phyloP scores from a whole-genome alignment of 345 rosid species.

The Hevea brasiliensis region DNA sequence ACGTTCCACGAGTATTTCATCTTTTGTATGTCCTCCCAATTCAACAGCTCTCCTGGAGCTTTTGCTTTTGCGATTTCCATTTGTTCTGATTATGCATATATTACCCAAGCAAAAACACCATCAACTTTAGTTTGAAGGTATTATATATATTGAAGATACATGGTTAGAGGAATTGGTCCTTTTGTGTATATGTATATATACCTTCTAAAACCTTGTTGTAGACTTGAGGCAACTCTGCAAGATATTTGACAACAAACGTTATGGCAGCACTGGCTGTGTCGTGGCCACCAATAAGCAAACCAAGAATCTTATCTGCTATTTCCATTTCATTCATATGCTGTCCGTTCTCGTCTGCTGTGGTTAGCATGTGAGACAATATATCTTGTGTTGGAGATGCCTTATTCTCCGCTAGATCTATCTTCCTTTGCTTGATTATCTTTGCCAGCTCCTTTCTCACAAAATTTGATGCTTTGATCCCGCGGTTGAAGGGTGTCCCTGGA shows the following conservation, averaged over 20 bases:
- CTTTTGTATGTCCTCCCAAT: neutral
- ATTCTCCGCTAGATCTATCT: neutral
- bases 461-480: constrained; percentile 2
- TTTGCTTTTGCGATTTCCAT: neutral
- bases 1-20: constrained; percentile 3
- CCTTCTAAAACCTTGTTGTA: neutral
- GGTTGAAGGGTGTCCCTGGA: neutral
- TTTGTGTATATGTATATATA: neutral
- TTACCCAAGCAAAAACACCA: too few relatives aligned
- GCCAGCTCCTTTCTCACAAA: neutral
- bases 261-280: constrained; percentile 10
- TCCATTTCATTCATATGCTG: neutral
- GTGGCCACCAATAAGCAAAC: constrained; percentile 11
- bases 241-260: constrained; percentile 6
- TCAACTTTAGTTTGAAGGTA: too few relatives aligned
- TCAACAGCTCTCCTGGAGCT: neutral
- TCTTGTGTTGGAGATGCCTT: neutral
- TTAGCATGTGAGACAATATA: constrained; percentile 5
- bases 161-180: too few relatives aligned
- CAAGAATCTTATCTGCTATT: neutral
- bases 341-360: neutral
- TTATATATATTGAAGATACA: too few relatives aligned
- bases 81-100: neutral
- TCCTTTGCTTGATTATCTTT: neutral
- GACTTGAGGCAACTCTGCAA: neutral